Base-by-base conservation (phyloP, 371 early-diverging fungal species). In the Mycotypha africana region DNA sequence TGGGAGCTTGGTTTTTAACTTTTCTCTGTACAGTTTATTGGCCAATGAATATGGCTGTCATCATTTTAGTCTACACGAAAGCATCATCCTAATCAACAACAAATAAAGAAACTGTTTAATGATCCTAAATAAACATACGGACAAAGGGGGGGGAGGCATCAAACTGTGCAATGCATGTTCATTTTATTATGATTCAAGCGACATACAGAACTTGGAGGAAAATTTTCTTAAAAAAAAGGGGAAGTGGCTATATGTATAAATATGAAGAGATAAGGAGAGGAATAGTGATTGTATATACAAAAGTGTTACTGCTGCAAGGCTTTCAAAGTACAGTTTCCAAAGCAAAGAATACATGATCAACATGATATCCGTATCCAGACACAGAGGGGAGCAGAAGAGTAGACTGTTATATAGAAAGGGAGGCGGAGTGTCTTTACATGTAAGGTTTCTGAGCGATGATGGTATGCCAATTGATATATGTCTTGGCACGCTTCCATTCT, bases 11-110 rank as follows among this genome's bases (percentile, higher is more conserved):
- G 82, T 53, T 87, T 20, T 51, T 87, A 28, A 75, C 79, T 2
- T 77, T 69, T 55, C 36, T 82, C 35, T 79, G 78, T 35, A 58
- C 72, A 15, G 59, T 76, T 12, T 83, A 84, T 52, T 83, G 85
- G 83, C 88, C 88, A 8, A 53, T 84, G 31, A 80, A 81, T 58
- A 55, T 85, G 63, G 81, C 78, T 5, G 64, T 74, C 68, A 49
- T 69, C 26, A 45, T 68, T 53, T 47, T 71, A 32, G 58, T 70
- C 16, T 78, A 61, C 23, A 62, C 49, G 21, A 25, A 35, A 32
- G 34, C 51, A 24, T 33, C 35, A 10, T 26, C 51, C 14, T 51
- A 38, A 36, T 2, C 32, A 10, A 38, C 33, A 7, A 32, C 9
- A 12, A 35, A 35, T 38, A 38, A 28, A 37, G 37, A 43, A 21